Evolutionary conservation across 2,329 filamentous ascomycete species (phyloP).

Genomic region (Stenocarpella maydis): DNA sequence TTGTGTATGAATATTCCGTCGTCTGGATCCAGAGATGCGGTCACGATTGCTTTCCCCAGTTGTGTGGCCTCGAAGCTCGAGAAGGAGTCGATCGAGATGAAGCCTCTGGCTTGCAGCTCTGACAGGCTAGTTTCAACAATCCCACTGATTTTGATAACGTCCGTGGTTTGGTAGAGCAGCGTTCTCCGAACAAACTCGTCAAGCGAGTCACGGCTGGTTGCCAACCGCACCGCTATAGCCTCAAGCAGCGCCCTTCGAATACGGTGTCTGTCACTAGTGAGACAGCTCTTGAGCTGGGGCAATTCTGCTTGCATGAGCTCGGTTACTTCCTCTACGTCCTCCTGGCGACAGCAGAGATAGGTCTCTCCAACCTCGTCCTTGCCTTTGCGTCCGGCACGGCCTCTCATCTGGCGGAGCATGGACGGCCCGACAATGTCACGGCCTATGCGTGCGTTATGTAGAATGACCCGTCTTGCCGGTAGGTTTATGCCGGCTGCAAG

Average conservation of each 20-base stretch:
- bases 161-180: slow-evolving; percentile 67
- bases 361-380: slow-evolving; percentile 82
- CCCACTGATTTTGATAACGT: slow-evolving; percentile 55
- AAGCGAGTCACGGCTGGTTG: slow-evolving; percentile 70
- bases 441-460: slow-evolving; percentile 79
- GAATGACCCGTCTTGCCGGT: slow-evolving; percentile 75
- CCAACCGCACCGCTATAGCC: slow-evolving; percentile 72
- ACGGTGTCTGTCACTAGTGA: slow-evolving; percentile 71
- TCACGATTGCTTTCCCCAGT: slow-evolving; percentile 75
- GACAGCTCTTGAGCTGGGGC: slow-evolving; percentile 73
- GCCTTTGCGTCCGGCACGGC: slow-evolving; percentile 78
- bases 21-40: slow-evolving; percentile 76
- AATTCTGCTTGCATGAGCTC: slow-evolving; percentile 77
- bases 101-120: slow-evolving; percentile 62
- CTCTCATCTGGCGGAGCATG: slow-evolving; percentile 84
- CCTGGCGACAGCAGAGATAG: slow-evolving; percentile 75
- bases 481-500: slow-evolving; percentile 86
- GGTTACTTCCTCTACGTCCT: slow-evolving; percentile 74
- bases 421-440: slow-evolving; percentile 79
- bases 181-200: slow-evolving; percentile 75
- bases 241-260: slow-evolving; percentile 77
- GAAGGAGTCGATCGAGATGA: slow-evolving; percentile 60
- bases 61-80: slow-evolving; percentile 68
- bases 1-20: slow-evolving; percentile 77
- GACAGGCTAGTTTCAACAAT: slow-evolving; percentile 67